Evolutionary conservation across 2,329 filamentous ascomycete species (phyloP).

Genomic region (Hypoxylon sp.): DNA sequence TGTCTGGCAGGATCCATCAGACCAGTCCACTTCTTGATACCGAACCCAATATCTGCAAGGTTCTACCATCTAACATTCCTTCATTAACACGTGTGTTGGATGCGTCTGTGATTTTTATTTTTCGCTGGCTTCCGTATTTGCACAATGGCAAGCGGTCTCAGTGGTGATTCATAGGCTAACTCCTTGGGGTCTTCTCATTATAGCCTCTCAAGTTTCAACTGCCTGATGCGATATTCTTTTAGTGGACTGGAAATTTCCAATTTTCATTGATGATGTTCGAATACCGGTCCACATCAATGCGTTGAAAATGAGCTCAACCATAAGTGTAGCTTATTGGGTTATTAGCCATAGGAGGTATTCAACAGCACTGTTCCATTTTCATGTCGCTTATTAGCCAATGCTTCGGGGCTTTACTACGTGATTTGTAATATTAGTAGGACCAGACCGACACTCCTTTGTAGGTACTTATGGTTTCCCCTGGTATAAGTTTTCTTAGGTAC

Average conservation of each 20-base stretch:
- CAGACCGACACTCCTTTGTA: slow-evolving; percentile 9
- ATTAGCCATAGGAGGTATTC: slow-evolving; percentile 8
- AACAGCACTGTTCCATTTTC: neutral
- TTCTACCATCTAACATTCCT: neutral
- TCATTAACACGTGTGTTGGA: neutral
- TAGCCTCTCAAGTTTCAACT: neutral
- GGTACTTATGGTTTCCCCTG: neutral
- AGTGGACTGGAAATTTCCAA: neutral
- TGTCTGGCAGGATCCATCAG: neutral
- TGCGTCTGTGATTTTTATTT: neutral
- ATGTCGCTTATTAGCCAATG: neutral
- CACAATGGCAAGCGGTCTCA: neutral
- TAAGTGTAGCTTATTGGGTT: neutral
- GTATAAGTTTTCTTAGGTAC: neutral
- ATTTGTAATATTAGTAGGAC: neutral
- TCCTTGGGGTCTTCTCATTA: neutral
- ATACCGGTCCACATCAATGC: neutral
- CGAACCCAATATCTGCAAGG: slow-evolving; percentile 1
- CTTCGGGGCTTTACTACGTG: neutral
- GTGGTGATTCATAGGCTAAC: neutral
- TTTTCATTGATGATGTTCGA: neutral
- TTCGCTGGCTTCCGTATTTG: no score
- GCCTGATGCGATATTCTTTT: no score
- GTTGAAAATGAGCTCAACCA: slow-evolving; percentile 1
- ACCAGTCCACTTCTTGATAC: neutral